Base-by-base conservation (phyloP, 169 alveolate species). In the Cryptosporidium viatorum region DNA sequence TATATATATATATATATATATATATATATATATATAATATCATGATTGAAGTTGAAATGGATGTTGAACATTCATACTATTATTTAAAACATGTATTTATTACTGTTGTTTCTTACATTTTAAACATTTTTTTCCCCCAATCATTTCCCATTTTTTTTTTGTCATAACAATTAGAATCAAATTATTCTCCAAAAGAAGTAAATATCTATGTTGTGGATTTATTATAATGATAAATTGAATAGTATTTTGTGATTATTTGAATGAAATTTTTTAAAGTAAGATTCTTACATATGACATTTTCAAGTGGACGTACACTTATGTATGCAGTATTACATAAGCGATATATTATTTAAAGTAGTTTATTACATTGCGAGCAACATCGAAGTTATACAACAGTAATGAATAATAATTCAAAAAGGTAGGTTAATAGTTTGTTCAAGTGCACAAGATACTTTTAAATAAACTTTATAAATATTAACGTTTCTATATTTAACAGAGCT, bases 341-440 rank as follows among this genome's bases (percentile, higher is more conserved):
- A 51, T 12, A 41, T 9, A 73, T 16, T 33, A 73, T 73, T 73
- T 7, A 31, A 16, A 16, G 45, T n/a, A 43, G 71, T 51, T 31
- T 52, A 18, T 18, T 18, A 33, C 10, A 52, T 35, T 23, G 70
- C 3, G 35, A 55, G 68, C 12, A 71, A 43, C 14, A 16, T 52
- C 48, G 31, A 73, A 73, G 86, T 73, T 73, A 73, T 73, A 52
- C 62, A 73, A 69, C 16, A 69, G 84, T 18, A 62, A 80, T 80
- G 89, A 80, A 80, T 21, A 80, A 80, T 65, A 80, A 59, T 41
- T 33, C 75, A 41, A 80, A 65, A 65, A 80, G 89, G 89, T 80
- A 45, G 41, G 89, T 73, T 9, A 21, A 16, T 55, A 55, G 16
- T 48, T 48, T 48, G 55, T 7, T 59, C 9, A 59, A 59, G 4